Evolutionary conservation across 371 early-diverging fungal genomes (phyloP), one percentile per base, ranked within the genome.

Genomic region (Smittium culicis): DNA sequence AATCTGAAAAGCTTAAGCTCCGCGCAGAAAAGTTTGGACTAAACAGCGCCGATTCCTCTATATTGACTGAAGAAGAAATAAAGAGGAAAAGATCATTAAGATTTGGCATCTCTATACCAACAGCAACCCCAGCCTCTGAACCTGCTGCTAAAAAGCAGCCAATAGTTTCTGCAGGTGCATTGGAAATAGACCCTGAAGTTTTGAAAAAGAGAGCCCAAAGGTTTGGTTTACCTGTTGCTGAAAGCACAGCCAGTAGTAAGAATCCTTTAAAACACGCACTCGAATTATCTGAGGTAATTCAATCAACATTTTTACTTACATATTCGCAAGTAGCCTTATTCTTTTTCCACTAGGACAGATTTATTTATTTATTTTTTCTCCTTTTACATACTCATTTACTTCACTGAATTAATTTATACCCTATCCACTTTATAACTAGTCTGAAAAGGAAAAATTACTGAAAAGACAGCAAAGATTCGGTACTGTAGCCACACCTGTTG

Each of bases 201-300:
- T 11, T 63, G 2, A 63, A 63, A 35, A 27, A 63, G n/a, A 31
- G 63, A n/a, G 63, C 63, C n/a, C 5, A 24, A 27, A n/a, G 63
- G n/a, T 63, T 63, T 63, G 63, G 63, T 2, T 30, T 63, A 11
- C 25, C 63, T 2, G 29, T 31, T 31, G 35, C 30, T 27, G 60
- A 14, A 11, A 14, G 5, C 60, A 59, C 14, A 25, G 32, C 28
- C 16, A 32, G 30, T 11, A 29, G 16, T 11, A 16, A 27, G 16
- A 59, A 59, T 25, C 16, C 60, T 32, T 32, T 29, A 27, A 59
- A 45, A 45, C 45, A 16, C 25, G 32, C 20, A 33, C 14, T 24
- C 32, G 63, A 27, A 34, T 14, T 63, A n/a, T n/a, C n/a, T 11
- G 63, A 63, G 63, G 63, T 63, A 63, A n/a, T 31, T 2, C 32